A percentile compares a stretch with the other conserved stretches of the same genome.
These are phyloP conservation scores for Phytophthora europaea DNA, from an alignment of 352 stramenopile species.

Conservation along the genomic window DNA sequence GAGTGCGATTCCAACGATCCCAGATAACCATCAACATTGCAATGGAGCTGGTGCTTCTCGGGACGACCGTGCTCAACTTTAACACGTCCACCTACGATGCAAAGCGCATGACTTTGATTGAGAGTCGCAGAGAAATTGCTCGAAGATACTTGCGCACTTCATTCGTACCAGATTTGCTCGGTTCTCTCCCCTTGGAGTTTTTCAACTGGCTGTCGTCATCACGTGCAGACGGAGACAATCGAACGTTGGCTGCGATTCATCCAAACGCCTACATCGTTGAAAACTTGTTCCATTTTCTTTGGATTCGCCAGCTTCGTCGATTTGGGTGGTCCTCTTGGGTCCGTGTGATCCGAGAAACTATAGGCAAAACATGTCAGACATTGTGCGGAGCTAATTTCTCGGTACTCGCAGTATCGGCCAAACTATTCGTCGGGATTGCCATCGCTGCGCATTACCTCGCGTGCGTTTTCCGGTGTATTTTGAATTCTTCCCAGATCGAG, in stretches of 20 bases:
- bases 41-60: not conserved
- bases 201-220: not conserved
- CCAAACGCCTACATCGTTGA: not conserved
- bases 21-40: not conserved
- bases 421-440: not conserved
- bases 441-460: not conserved
- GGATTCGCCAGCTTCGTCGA: not conserved
- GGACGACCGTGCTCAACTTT: not conserved
- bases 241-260: not conserved
- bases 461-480: not conserved
- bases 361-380: not conserved
- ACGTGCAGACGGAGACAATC: not conserved
- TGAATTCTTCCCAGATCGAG: not conserved
- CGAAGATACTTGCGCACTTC: not conserved
- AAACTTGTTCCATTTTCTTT: not conserved
- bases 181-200: not conserved
- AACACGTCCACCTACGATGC: not conserved
- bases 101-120: not conserved
- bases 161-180: not conserved
- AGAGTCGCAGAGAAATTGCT: not conserved
- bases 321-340: not conserved
- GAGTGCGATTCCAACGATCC: not conserved
- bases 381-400: not conserved
- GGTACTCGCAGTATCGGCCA: not conserved
- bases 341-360: not conserved